Conservation (phyloP, 1,284 basidiomycete species). For the Naganishia liquefaciens region DNA sequence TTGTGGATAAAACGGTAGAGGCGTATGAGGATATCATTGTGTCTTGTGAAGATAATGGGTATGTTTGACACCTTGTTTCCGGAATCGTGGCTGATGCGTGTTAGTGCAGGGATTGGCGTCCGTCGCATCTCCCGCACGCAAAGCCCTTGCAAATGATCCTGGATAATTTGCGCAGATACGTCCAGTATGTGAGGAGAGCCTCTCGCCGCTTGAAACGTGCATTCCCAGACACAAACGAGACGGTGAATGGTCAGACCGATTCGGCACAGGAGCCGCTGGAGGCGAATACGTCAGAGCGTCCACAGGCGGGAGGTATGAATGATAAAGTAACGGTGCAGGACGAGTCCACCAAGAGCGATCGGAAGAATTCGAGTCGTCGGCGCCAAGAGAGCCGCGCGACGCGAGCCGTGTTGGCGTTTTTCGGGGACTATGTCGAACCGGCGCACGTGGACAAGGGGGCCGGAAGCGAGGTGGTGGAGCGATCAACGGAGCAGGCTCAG, state of each 20-base stretch:
- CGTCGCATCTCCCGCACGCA: background rate
- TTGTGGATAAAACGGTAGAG: background rate
- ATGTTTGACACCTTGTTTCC: background rate
- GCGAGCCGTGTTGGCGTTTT: constrained; percentile 9
- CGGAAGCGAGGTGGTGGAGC: background rate
- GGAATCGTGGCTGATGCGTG: background rate
- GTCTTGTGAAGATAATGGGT: background rate
- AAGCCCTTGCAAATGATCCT: constrained; percentile 2
- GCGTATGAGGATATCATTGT: background rate
- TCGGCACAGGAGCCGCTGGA: too few relatives aligned
- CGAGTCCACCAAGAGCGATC: too few relatives aligned
- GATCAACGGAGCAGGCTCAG: background rate
- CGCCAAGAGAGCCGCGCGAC: background rate
- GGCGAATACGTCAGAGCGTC: too few relatives aligned
- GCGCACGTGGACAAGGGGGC: background rate
- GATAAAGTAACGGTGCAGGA: too few relatives aligned
- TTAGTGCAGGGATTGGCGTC: background rate
- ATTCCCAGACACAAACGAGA: background rate
- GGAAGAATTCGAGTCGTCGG: too few relatives aligned
- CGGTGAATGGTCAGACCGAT: background rate
- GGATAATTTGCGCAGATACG: background rate
- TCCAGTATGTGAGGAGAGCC: background rate
- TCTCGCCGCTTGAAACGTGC: background rate
- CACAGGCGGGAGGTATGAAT: too few relatives aligned
- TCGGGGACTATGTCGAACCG: background rate